These are phyloP conservation scores for Fusarium kyushuense DNA, from an alignment of 2,329 filamentous ascomycete genomes.

Conservation along the genomic window DNA sequence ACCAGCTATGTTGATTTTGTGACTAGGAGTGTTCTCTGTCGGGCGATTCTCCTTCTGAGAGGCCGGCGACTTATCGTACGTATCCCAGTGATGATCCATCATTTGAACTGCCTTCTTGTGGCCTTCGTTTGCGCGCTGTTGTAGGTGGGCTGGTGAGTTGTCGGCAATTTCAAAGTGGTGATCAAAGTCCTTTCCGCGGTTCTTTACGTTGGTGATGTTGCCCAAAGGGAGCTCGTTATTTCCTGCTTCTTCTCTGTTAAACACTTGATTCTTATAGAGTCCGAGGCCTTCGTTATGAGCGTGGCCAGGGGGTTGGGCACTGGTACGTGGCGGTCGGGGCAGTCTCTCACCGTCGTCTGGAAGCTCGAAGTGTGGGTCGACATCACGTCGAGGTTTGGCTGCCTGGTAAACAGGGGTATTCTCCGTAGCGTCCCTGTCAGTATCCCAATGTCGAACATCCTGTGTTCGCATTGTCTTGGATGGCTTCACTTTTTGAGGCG, in stretches of 20 bases:
- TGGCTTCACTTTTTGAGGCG: conserved; percentile 78
- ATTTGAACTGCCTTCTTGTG: conserved; percentile 78
- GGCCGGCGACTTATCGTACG: conserved; percentile 67
- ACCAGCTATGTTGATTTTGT: conserved; percentile 62
- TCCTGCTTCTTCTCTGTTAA: conserved; percentile 66
- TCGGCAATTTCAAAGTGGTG: conserved; percentile 83
- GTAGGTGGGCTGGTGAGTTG: conserved; percentile 65
- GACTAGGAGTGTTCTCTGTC: conserved; percentile 59
- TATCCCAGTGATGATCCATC: conserved; percentile 75
- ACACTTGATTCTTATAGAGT: conserved; percentile 83
- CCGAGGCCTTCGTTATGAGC: conserved; percentile 73
- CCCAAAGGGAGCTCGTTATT: conserved; percentile 64
- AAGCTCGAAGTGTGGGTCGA: conserved; percentile 86
- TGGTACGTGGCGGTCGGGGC: conserved; percentile 60
- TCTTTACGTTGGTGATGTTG: conserved; percentile 78
- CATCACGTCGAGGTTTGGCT: conserved; percentile 79
- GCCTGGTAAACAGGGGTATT: conserved; percentile 70
- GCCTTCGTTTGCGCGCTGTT: conserved; percentile 65
- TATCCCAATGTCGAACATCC: conserved; percentile 83
- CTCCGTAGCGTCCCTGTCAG: conserved; percentile 67
- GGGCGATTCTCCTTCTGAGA: conserved; percentile 65
- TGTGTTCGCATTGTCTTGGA: conserved; percentile 71
- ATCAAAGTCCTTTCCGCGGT: conserved; percentile 81
- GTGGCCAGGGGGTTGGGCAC: conserved; percentile 63
- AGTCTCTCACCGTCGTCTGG: conserved; percentile 76